These are phyloP conservation scores for Elongisporangium anandrum DNA, from an alignment of 352 stramenopile genomes.

Conservation along the genomic window DNA sequence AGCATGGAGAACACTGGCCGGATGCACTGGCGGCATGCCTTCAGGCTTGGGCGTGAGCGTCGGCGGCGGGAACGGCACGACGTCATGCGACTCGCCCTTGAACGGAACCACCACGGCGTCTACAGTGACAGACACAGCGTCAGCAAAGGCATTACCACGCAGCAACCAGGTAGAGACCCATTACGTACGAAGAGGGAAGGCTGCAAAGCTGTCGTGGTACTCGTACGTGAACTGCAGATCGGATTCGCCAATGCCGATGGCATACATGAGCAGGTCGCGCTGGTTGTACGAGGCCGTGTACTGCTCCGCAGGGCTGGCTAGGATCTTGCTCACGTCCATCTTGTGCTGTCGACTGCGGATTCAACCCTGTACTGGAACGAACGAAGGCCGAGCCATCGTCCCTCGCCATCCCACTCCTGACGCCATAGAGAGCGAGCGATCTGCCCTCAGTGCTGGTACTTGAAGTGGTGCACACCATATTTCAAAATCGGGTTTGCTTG, in stretches of 20 bases:
- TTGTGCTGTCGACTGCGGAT: not conserved
- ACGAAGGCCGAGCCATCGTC: not conserved
- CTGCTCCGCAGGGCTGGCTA: constrained; percentile 15
- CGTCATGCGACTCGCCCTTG: constrained; percentile 65
- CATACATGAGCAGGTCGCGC: constrained; percentile 74
- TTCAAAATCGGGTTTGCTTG: too few relatives aligned
- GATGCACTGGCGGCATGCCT: constrained; percentile 51
- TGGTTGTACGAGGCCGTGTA: constrained; percentile 63
- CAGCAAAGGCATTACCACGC: not conserved
- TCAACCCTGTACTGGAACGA: not conserved
- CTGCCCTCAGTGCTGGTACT: too few relatives aligned
- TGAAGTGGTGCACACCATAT: too few relatives aligned
- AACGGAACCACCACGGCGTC: constrained; percentile 66
- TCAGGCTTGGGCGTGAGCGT: constrained; percentile 34
- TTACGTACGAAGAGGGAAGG: constrained; percentile 57
- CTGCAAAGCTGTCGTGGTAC: constrained; percentile 56
- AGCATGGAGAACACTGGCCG: constrained; percentile 48
- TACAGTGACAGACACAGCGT: constrained; percentile 5
- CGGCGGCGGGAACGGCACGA: constrained; percentile 62
- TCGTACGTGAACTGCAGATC: constrained; percentile 78
- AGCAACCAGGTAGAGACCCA: not conserved
- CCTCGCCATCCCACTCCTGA: not conserved
- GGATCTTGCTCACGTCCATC: constrained; percentile 33
- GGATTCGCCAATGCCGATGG: constrained; percentile 62
- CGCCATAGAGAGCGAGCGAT: not conserved